phyloP scores from a whole-genome alignment of 768 basidiomycete species.

The Tubosaeta sp. region DNA sequence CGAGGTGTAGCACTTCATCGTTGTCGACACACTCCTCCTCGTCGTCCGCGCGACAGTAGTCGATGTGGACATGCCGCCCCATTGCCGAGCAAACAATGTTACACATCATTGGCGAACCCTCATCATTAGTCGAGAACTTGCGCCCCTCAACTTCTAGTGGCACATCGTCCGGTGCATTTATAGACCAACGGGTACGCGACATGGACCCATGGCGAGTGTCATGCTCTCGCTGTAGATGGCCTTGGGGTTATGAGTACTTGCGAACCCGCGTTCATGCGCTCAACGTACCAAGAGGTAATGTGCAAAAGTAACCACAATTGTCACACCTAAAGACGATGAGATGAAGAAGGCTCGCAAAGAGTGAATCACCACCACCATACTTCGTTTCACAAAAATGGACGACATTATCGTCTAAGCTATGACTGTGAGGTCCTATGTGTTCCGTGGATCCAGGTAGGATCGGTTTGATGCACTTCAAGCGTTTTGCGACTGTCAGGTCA shows the following conservation, averaged over 20 bases:
- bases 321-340: conserved; percentile 36
- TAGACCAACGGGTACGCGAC: conserved; percentile 45
- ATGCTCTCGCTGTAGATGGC: conserved; percentile 56
- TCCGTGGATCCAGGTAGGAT: conserved; percentile 39
- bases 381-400: conserved; percentile 54
- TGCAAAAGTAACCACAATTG: conserved; percentile 34
- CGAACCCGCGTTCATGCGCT: rapidly evolving
- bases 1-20: conserved; percentile 45
- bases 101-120: conserved; percentile 63
- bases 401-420: conserved; percentile 39
- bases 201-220: conserved; percentile 38
- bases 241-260: conserved; percentile 27
- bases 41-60: conserved; percentile 31
- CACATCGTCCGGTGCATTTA: conserved; percentile 49
- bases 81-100: conserved; percentile 44
- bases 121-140: conserved; percentile 49
- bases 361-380: conserved; percentile 25
- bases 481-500: conserved; percentile 39
- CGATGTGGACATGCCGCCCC: too few relatives aligned
- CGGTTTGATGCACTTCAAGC: conserved; percentile 44
- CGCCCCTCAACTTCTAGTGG: conserved; percentile 51
- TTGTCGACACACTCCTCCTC: conserved; percentile 35
- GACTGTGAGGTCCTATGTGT: conserved; percentile 49
- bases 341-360: not conserved
- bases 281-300: conserved; percentile 46